Evolutionary conservation across 768 basidiomycete species (phyloP).

Genomic region (Arthromyces matolae): DNA sequence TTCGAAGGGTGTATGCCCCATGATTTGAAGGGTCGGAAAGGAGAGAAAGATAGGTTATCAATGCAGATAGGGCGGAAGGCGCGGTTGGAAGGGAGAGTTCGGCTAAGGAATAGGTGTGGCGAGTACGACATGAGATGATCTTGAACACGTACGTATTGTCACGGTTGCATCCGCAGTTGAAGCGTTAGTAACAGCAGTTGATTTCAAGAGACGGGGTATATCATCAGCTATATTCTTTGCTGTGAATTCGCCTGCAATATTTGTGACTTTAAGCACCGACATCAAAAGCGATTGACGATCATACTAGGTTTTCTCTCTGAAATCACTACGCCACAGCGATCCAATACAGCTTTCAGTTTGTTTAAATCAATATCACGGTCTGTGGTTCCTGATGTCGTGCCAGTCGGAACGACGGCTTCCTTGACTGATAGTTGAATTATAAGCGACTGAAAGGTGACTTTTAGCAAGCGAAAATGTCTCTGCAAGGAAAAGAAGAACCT

Average conservation of each 20-base stretch:
- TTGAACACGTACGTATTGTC: conserved; percentile 49
- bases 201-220: conserved; percentile 63
- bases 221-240: conserved; percentile 79
- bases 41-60: conserved; percentile 79
- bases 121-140: background rate
- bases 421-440: conserved; percentile 97
- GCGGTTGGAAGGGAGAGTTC: conserved; percentile 75
- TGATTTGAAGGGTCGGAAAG: conserved; percentile 75
- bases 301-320: conserved; percentile 86
- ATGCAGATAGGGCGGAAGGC: conserved; percentile 75
- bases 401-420: conserved; percentile 81
- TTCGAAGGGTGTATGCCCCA: conserved; percentile 73
- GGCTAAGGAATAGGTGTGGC: conserved; percentile 40
- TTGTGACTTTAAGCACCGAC: too few relatives aligned
- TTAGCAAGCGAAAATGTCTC: background rate
- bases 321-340: conserved; percentile 85
- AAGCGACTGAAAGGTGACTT: conserved; percentile 59
- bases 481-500: conserved; percentile 45
- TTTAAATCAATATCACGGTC: conserved; percentile 85
- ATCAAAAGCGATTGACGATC: conserved; percentile 19
- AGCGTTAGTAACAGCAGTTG: conserved; percentile 30
- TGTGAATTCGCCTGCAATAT: conserved; percentile 79
- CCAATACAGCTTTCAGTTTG: conserved; percentile 82
- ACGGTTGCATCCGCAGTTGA: conserved; percentile 48
- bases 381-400: conserved; percentile 66